phyloP scores from a whole-genome alignment of 495 filamentous ascomycete species.

The Amorphotheca resinae region DNA sequence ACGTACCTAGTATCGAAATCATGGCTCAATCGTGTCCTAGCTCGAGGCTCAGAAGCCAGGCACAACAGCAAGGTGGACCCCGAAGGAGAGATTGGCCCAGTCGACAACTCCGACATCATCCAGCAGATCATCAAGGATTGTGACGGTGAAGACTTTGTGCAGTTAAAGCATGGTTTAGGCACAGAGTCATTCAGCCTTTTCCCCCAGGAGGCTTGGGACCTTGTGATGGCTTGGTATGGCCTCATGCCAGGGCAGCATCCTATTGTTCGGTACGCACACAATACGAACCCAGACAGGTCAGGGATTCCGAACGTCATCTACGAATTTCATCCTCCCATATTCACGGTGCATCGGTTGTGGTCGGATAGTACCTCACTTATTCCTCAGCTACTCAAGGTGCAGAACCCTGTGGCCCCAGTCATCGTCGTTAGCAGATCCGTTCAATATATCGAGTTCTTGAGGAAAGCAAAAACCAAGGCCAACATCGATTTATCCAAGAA shows the following conservation, averaged over 20 bases:
- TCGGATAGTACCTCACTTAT: constrained; percentile 42
- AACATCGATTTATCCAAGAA: constrained; percentile 9
- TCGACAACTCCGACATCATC: constrained; percentile 74
- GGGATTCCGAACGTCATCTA: constrained; percentile 57
- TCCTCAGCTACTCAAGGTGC: constrained; percentile 41
- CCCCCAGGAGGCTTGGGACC: constrained; percentile 66
- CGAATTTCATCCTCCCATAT: constrained; percentile 75
- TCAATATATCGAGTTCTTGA: constrained; percentile 59
- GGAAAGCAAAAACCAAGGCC: constrained; percentile 48
- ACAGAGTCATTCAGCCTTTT: constrained; percentile 64
- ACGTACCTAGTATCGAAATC: constrained; percentile 65
- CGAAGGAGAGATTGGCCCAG: constrained; percentile 60
- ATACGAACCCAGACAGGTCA: constrained; percentile 47
- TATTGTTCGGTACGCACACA: constrained; percentile 66
- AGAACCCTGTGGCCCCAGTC: constrained; percentile 43
- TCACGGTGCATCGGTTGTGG: constrained; percentile 72
- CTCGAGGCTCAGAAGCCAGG: constrained; percentile 45
- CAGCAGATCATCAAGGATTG: constrained; percentile 33
- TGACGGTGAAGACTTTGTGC: constrained; percentile 47
- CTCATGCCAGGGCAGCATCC: constrained; percentile 53
- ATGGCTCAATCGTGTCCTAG: constrained; percentile 68
- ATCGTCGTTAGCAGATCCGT: constrained; percentile 57
- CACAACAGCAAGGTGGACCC: constrained; percentile 45
- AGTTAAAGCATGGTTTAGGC: constrained; percentile 60
- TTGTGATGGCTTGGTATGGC: constrained; percentile 73